These are phyloP conservation scores for Piper betle DNA, from an alignment of 164 flowering plant species.

Conservation along the genomic window DNA sequence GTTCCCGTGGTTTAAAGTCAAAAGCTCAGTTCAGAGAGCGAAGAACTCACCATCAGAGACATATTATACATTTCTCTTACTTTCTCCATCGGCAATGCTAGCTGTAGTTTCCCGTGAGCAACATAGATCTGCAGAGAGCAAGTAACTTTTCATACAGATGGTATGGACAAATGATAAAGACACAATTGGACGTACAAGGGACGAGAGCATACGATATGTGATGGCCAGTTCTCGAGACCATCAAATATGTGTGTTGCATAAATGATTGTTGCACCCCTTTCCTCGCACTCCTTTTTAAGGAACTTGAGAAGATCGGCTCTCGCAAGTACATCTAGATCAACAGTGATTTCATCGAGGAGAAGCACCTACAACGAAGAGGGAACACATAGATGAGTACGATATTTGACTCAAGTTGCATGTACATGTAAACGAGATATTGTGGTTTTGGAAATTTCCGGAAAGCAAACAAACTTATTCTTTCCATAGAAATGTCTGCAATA, in stretches of 20 bases:
- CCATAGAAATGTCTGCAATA: not conserved
- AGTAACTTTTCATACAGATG: not conserved
- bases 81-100: constrained; percentile 69
- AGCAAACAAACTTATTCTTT: not conserved
- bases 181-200: not conserved
- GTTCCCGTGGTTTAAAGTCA: not conserved
- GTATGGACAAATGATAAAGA: no score
- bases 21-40: not conserved
- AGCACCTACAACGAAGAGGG: constrained; percentile 48
- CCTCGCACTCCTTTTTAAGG: constrained; percentile 71
- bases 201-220: constrained; percentile 55
- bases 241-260: constrained; percentile 97
- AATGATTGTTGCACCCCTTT: constrained; percentile 77
- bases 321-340: constrained; percentile 93
- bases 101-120: constrained; percentile 70
- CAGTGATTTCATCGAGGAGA: constrained; percentile 95
- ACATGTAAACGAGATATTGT: not conserved
- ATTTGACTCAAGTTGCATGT: not conserved
- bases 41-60: constrained; percentile 75
- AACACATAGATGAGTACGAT: not conserved
- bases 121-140: constrained; percentile 50
- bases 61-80: constrained; percentile 53
- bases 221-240: constrained; percentile 93
- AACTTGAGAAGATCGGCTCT: constrained; percentile 83
- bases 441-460: not conserved